A percentile compares a stretch with the other conserved stretches of the same genome.
Evolutionary conservation across 257 asterid species (phyloP).

Genomic region (Mitragyna speciosa): DNA sequence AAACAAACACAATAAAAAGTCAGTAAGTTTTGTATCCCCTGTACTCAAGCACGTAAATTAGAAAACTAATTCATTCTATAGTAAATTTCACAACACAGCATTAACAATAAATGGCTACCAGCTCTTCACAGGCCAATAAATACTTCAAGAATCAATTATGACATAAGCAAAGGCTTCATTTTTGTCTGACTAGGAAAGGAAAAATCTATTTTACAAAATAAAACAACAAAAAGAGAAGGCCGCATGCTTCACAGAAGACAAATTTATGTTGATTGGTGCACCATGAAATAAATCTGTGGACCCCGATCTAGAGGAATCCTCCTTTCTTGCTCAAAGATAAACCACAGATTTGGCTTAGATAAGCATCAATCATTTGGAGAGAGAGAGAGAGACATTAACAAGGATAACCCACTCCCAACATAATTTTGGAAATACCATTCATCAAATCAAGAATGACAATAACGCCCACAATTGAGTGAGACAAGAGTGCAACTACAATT

Average conservation of each 20-base stretch:
- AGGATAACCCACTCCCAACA: conserved; percentile 9
- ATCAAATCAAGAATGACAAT: conserved; percentile 12
- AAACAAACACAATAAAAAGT: background rate
- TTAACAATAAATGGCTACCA: background rate
- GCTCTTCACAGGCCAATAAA: background rate
- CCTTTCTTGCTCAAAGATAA: background rate
- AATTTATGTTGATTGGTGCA: background rate
- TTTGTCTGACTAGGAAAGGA: background rate
- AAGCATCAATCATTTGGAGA: conserved; percentile 23
- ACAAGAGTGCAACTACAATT: background rate
- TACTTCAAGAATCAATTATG: background rate
- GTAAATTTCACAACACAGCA: background rate
- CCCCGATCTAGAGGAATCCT: conserved; percentile 4
- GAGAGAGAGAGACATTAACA: background rate
- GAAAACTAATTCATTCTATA: background rate
- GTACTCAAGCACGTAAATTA: background rate
- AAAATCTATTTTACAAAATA: no score
- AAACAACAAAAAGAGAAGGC: background rate
- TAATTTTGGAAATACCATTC: background rate
- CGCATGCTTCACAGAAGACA: conserved; percentile 4
- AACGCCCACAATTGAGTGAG: conserved; percentile 4
- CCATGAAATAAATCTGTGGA: conserved; percentile 17
- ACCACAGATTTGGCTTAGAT: conserved; percentile 14
- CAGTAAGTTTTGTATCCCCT: background rate
- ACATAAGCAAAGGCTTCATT: background rate